Conservation (phyloP, 305 asterid species). For the Fraxinus paxiana region DNA sequence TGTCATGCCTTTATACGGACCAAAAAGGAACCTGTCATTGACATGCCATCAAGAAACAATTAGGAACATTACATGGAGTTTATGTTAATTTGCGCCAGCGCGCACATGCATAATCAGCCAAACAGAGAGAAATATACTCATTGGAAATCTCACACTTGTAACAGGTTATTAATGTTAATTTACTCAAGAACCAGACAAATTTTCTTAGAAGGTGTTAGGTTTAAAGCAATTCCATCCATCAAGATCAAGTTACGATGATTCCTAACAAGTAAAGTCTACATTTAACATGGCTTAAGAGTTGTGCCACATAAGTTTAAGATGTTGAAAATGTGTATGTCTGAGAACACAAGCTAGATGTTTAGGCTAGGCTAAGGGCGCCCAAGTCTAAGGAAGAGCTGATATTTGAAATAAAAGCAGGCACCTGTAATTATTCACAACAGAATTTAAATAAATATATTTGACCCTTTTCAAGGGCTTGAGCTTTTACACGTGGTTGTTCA, state of each 20-base stretch:
- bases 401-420: neutral
- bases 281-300: neutral
- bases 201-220: neutral
- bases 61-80: neutral
- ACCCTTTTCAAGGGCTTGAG: neutral
- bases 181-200: neutral
- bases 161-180: neutral
- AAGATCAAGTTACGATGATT: neutral
- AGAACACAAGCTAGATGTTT: neutral
- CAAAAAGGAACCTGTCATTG: constrained; percentile 72
- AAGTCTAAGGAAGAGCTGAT: neutral
- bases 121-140: neutral
- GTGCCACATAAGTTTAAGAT: neutral
- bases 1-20: constrained; percentile 76
- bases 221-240: neutral
- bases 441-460: neutral
- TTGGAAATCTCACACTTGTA: neutral
- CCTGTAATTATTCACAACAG: neutral
- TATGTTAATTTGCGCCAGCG: neutral
- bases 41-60: constrained; percentile 10
- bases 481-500: neutral
- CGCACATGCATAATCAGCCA: neutral
- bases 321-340: neutral
- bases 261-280: neutral
- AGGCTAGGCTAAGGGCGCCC: neutral